phyloP scores from a whole-genome alignment of 371 early-diverging fungal species.

The Choanephora cucurbitarum region DNA sequence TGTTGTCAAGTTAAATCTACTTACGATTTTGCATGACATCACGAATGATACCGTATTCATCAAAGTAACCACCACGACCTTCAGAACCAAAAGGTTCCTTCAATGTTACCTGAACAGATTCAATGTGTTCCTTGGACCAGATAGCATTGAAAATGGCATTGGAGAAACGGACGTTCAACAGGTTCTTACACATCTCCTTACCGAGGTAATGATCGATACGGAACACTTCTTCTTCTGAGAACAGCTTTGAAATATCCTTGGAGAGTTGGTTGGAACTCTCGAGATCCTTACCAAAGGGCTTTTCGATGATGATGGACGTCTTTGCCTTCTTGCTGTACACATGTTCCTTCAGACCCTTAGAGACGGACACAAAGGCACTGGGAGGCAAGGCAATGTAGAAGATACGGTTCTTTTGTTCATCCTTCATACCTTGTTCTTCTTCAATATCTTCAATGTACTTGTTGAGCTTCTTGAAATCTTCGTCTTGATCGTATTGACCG shows the following conservation, averaged over 20 bases:
- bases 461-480: conserved; percentile 68
- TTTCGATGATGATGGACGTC: conserved; percentile 93
- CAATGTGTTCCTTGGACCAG: conserved; percentile 88
- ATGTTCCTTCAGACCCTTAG: conserved; percentile 69
- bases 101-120: conserved; percentile 95
- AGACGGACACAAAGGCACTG: conserved; percentile 87
- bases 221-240: conserved; percentile 90
- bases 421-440: conserved; percentile 32
- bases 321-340: conserved; percentile 58
- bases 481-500: conserved; percentile 80
- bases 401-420: conserved; percentile 61
- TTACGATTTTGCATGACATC: conserved; percentile 99
- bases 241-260: conserved; percentile 68
- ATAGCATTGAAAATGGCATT: conserved; percentile 89
- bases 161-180: conserved; percentile 91
- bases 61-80: conserved; percentile 99
- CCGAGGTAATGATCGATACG: conserved; percentile 98
- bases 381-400: conserved; percentile 99
- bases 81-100: conserved; percentile 98
- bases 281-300: conserved; percentile 97
- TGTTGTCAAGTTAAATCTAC: too few species aligned
- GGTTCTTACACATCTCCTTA: conserved; percentile 98
- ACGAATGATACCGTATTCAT: conserved; percentile 98
- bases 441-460: conserved; percentile 59
- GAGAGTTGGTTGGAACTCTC: conserved; percentile 78